phyloP scores from a whole-genome alignment of 2,329 filamentous ascomycete genomes.

The Berkeleyomyces rouxiae region DNA sequence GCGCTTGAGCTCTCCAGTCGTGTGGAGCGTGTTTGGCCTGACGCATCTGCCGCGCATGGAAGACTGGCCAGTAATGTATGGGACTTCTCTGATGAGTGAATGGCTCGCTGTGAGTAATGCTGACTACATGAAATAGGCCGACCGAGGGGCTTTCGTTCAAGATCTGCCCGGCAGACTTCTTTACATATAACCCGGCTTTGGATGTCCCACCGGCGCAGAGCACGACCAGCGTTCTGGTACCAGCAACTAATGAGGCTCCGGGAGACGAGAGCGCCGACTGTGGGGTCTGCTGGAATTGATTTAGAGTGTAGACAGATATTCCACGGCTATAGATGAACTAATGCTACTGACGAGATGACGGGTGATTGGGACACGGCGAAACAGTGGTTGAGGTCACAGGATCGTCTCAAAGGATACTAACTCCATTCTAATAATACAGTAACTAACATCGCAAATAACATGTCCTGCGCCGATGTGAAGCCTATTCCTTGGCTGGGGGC shows the following conservation, averaged over 20 bases:
- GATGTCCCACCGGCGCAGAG: slow-evolving; percentile 26
- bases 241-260: slow-evolving; percentile 13
- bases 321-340: no score
- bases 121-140: slow-evolving; percentile 22
- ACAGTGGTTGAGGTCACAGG: neutral
- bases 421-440: neutral
- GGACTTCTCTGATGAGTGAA: neutral
- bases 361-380: neutral
- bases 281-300: neutral
- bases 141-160: slow-evolving; percentile 32
- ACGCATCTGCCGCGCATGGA: slow-evolving; percentile 33
- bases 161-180: slow-evolving; percentile 30
- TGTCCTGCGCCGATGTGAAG: neutral
- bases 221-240: slow-evolving; percentile 24
- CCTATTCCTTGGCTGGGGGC: slow-evolving; percentile 8
- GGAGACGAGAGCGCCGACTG: neutral
- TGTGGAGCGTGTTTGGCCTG: slow-evolving; percentile 34
- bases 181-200: slow-evolving; percentile 29
- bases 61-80: slow-evolving; percentile 36
- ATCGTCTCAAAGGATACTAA: neutral
- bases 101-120: neutral
- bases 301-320: neutral
- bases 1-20: slow-evolving; percentile 20
- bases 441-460: neutral
- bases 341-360: neutral